Evolutionary conservation across 2,329 filamentous ascomycete genomes (phyloP).

Genomic region (Neoarthrinium moseri): DNA sequence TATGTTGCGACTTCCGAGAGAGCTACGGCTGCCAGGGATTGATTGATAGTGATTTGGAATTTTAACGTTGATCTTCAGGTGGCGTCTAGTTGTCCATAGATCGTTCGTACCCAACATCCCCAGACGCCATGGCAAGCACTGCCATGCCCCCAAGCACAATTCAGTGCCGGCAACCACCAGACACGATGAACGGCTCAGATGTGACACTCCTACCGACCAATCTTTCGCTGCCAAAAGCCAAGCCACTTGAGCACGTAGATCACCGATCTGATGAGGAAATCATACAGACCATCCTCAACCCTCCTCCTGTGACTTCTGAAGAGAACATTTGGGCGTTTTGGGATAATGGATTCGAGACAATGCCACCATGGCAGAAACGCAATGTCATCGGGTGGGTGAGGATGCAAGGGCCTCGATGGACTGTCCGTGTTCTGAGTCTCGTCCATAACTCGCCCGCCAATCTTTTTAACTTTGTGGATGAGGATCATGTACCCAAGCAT

Average conservation of each 20-base stretch:
- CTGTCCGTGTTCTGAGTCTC: conserved; percentile 36
- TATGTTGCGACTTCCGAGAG: too few species aligned
- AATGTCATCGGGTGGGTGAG: conserved; percentile 42
- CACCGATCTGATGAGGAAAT: conserved; percentile 30
- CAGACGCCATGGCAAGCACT: too few species aligned
- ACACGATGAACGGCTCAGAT: conserved; percentile 19
- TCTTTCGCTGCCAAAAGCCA: conserved; percentile 16
- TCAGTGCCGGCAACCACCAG: too few species aligned
- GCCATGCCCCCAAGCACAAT: too few species aligned
- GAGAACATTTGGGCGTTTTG: conserved; percentile 47
- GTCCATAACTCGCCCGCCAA: conserved; percentile 31
- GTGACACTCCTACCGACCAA: conserved; percentile 18
- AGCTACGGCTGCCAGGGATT: too few species aligned
- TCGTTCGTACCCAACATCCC: too few species aligned
- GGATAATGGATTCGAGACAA: conserved; percentile 34
- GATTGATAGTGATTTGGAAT: too few species aligned
- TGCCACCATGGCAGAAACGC: conserved; percentile 34
- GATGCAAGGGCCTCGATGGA: conserved; percentile 38
- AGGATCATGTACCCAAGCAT: conserved; percentile 30
- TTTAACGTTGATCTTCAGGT: too few species aligned
- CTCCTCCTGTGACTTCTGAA: conserved; percentile 33
- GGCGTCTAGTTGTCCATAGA: too few species aligned
- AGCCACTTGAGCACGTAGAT: conserved; percentile 22
- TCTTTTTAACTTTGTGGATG: conserved; percentile 30
- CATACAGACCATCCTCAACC: conserved; percentile 21